Conservation (phyloP, 176 grass and related monocot genomes). For the Chloris gayana region DNA sequence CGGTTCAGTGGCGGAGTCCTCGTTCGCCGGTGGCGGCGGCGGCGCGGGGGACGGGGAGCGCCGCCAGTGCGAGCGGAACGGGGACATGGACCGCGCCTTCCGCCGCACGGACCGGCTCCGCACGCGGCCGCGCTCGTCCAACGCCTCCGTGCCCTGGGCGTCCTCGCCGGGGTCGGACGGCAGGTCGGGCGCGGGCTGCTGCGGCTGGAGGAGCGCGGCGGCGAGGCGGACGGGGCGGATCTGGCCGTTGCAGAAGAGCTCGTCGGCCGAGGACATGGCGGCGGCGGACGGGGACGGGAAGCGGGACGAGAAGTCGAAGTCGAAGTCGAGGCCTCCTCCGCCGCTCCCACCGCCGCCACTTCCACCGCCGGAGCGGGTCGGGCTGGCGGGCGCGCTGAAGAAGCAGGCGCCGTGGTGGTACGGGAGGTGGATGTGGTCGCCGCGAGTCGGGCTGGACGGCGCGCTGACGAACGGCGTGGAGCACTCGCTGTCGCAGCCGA, state of each 20-base stretch:
- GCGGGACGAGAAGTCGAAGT: conserved; percentile 67
- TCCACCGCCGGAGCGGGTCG: conserved; percentile 41
- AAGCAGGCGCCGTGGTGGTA: conserved; percentile 46
- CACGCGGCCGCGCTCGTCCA: conserved; percentile 43
- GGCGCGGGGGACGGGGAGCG: background rate
- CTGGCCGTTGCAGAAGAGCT: conserved; percentile 94
- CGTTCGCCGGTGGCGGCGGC: background rate
- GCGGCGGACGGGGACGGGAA: conserved; percentile 46
- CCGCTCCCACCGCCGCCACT: background rate
- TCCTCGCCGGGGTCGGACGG: too few species aligned
- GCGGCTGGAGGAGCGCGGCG: conserved; percentile 47
- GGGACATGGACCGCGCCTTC: conserved; percentile 74
- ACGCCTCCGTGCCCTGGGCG: fast-evolving
- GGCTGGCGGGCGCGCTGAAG: conserved; percentile 94
- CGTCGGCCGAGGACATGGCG: conserved; percentile 88
- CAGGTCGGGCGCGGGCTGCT: conserved; percentile 10
- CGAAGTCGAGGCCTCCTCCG: conserved; percentile 40
- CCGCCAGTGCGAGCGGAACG: conserved; percentile 57
- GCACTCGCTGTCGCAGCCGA: conserved; percentile 50
- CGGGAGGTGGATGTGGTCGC: background rate
- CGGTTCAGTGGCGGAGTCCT: background rate
- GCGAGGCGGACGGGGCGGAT: conserved; percentile 66
- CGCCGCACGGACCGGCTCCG: conserved; percentile 52
- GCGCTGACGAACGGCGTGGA: conserved; percentile 74
- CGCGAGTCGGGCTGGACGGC: conserved; percentile 60